Percentiles rank a stretch among this genome's conserved stretches.
Conservation (phyloP, 306 rosid genomes). For the Benincasa hispida region DNA sequence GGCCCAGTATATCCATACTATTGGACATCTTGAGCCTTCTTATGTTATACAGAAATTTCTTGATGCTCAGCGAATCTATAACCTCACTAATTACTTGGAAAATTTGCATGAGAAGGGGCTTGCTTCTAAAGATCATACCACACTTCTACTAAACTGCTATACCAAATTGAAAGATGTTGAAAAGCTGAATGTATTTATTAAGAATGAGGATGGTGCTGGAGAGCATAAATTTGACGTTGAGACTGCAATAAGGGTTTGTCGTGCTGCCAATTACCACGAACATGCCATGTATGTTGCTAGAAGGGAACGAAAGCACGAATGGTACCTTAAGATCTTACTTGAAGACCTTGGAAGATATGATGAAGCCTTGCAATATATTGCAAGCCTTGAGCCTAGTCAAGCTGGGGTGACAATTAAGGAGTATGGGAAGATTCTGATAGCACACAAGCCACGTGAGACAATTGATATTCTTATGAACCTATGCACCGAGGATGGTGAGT, state of each 20-base stretch:
- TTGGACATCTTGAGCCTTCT: constrained; percentile 98
- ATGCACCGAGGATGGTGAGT: constrained; percentile 73
- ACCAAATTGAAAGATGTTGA: constrained; percentile 95
- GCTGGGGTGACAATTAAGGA: constrained; percentile 90
- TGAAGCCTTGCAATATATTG: constrained; percentile 80
- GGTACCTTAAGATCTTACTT: constrained; percentile 94
- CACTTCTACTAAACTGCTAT: constrained; percentile 85
- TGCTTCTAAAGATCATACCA: constrained; percentile 96
- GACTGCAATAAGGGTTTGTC: constrained; percentile 94
- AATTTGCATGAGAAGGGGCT: constrained; percentile 94
- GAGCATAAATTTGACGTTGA: constrained; percentile 92
- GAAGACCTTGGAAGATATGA: constrained; percentile 97
- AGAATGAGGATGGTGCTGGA: constrained; percentile 71
- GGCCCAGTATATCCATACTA: constrained; percentile 86
- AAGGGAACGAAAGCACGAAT: constrained; percentile 87
- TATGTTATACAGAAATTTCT: constrained; percentile 93
- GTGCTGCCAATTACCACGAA: constrained; percentile 96
- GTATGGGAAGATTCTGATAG: constrained; percentile 91
- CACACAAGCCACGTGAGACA: constrained; percentile 88
- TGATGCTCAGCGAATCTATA: constrained; percentile 95
- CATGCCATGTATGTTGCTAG: constrained; percentile 99
- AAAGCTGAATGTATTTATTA: constrained; percentile 71
- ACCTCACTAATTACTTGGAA: constrained; percentile 95
- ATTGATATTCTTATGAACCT: constrained; percentile 79
- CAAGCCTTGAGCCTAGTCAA: constrained; percentile 86